These are phyloP conservation scores for Crucibulum laeve DNA, from an alignment of 768 basidiomycete species.

Conservation along the genomic window DNA sequence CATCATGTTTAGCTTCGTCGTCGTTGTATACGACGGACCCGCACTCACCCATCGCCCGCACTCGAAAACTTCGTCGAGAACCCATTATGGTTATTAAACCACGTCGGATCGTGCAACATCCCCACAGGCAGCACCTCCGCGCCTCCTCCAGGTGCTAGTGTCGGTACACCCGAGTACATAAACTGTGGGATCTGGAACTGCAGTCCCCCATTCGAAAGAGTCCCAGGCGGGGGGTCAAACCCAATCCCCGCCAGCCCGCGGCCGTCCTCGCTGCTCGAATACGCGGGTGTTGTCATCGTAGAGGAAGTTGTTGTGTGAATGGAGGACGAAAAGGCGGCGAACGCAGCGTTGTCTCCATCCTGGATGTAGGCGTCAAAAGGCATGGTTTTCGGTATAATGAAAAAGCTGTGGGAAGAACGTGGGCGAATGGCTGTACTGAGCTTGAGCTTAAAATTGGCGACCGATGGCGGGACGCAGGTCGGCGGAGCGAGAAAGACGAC, in stretches of 20 bases:
- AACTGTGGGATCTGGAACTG: conserved; percentile 65
- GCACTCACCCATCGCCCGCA: too few species aligned
- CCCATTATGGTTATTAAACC: conserved; percentile 44
- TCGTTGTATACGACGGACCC: too few species aligned
- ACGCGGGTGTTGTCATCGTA: too few species aligned
- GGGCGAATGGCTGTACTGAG: neutral
- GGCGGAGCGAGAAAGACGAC: too few species aligned
- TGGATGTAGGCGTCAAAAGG: neutral
- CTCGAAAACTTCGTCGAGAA: too few species aligned
- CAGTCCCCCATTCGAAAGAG: conserved; percentile 7
- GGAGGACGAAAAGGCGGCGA: neutral
- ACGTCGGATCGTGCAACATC: conserved; percentile 34
- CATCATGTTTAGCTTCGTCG: too few species aligned
- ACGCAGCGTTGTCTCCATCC: neutral
- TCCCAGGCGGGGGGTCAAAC: neutral
- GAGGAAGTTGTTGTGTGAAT: neutral
- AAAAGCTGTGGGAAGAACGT: neutral
- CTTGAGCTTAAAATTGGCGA: too few species aligned
- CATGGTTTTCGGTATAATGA: neutral
- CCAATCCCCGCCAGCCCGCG: too few species aligned
- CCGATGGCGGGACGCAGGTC: too few species aligned
- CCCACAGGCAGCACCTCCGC: conserved; percentile 65
- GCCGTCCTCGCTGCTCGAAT: too few species aligned
- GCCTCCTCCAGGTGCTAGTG: conserved; percentile 67
- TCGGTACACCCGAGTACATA: conserved; percentile 52